phyloP scores from a whole-genome alignment of 2,329 filamentous ascomycete genomes.

The Helotiales sp. region DNA sequence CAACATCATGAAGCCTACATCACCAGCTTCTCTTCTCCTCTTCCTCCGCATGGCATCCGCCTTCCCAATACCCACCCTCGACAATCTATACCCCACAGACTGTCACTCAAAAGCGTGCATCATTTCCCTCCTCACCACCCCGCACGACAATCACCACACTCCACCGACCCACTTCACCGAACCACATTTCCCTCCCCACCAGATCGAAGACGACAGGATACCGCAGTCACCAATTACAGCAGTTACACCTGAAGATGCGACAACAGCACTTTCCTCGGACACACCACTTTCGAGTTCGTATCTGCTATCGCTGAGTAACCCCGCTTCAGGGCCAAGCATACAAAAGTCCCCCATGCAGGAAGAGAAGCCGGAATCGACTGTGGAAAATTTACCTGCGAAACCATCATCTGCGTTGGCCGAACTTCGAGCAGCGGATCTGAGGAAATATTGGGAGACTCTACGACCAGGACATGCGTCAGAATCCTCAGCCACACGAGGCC shows the following conservation, averaged over 20 bases:
- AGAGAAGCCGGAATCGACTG: neutral
- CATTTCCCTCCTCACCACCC: slow-evolving; percentile 12
- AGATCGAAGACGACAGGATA: slow-evolving; percentile 14
- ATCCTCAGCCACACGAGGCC: neutral
- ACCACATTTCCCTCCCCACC: slow-evolving; percentile 30
- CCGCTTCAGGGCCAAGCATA: slow-evolving; percentile 3
- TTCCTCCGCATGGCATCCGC: slow-evolving; percentile 26
- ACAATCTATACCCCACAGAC: slow-evolving; percentile 7
- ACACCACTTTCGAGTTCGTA: slow-evolving; percentile 26
- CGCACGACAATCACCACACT: slow-evolving; percentile 11
- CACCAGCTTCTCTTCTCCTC: slow-evolving; percentile 27
- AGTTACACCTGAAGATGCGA: slow-evolving; percentile 20
- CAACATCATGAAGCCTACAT: slow-evolving; percentile 28
- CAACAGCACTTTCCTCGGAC: slow-evolving; percentile 24
- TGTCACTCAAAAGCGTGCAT: slow-evolving; percentile 13
- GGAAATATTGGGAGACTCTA: slow-evolving; percentile 25
- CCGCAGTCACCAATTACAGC: slow-evolving; percentile 30
- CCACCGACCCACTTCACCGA: slow-evolving; percentile 18
- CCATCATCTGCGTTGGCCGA: slow-evolving; percentile 26
- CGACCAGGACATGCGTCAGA: neutral
- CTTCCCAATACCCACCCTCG: slow-evolving; percentile 15
- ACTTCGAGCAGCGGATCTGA: slow-evolving; percentile 25
- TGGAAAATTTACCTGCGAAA: slow-evolving; percentile 18
- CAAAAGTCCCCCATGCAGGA: slow-evolving; percentile 10
- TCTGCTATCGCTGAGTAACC: slow-evolving; percentile 26